Evolutionary conservation across 1,284 basidiomycete genomes (phyloP).

Genomic region (Prillingera fragicola): DNA sequence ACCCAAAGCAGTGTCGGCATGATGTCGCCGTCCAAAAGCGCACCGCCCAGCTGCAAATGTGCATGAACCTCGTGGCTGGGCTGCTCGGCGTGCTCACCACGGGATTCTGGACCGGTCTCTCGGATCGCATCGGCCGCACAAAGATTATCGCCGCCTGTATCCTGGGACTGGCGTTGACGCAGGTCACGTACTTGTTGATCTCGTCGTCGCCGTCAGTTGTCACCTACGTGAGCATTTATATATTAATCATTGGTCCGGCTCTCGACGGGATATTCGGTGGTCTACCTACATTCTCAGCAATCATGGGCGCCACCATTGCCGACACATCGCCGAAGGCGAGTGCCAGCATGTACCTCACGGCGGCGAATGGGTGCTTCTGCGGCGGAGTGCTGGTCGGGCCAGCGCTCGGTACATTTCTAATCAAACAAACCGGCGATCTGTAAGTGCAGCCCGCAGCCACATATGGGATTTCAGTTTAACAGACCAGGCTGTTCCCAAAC

Average conservation of each 20-base stretch:
- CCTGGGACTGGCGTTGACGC: too few species aligned
- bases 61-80: slow-evolving; percentile 77
- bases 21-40: too few species aligned
- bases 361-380: slow-evolving; percentile 44
- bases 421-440: slow-evolving; percentile 56
- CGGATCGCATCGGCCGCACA: slow-evolving; percentile 71
- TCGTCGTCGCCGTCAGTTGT: slow-evolving; percentile 64
- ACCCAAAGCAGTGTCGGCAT: too few species aligned
- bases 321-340: slow-evolving; percentile 76
- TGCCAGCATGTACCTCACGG: slow-evolving; percentile 69
- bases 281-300: slow-evolving; percentile 71
- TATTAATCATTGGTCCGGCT: slow-evolving; percentile 73
- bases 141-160: slow-evolving; percentile 68
- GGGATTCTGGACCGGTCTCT: slow-evolving; percentile 79
- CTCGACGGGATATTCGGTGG: slow-evolving; percentile 81
- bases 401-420: slow-evolving; percentile 64
- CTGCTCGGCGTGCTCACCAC: slow-evolving; percentile 73
- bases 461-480: too few species aligned
- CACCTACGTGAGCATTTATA: slow-evolving; percentile 57
- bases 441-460: slow-evolving; percentile 42
- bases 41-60: too few species aligned
- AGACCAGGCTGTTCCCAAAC: slow-evolving; percentile 64
- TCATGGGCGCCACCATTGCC: slow-evolving; percentile 70
- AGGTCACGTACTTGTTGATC: too few species aligned
- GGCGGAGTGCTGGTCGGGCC: slow-evolving; percentile 70